These are phyloP conservation scores for Myochromella boudieri DNA, from an alignment of 768 basidiomycete species.

Conservation along the genomic window DNA sequence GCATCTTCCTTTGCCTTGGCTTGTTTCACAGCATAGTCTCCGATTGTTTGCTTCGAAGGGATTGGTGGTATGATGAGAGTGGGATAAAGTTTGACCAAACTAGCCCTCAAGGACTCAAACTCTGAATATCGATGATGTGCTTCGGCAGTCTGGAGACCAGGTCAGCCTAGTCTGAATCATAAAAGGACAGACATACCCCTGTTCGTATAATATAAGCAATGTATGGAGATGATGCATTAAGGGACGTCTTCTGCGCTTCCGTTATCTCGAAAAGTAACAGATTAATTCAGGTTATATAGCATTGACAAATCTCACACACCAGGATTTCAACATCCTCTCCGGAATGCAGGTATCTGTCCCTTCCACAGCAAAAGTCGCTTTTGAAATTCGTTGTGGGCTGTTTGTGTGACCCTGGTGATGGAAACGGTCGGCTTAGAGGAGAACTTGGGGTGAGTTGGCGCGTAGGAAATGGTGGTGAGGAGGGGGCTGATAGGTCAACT, in stretches of 20 bases:
- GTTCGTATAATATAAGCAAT: conserved; percentile 92
- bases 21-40: conserved; percentile 97
- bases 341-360: conserved; percentile 77
- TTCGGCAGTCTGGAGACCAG: conserved; percentile 60
- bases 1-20: conserved; percentile 96
- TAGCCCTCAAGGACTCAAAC: conserved; percentile 89
- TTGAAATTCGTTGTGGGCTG: conserved; percentile 57
- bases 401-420: conserved; percentile 57
- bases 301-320: conserved; percentile 41
- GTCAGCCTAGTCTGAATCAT: conserved; percentile 5
- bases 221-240: conserved; percentile 86
- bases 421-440: conserved; percentile 46
- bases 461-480: conserved; percentile 52
- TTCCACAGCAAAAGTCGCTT: conserved; percentile 75
- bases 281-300: background rate
- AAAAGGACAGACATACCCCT: conserved; percentile 52
- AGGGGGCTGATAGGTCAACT: conserved; percentile 57
- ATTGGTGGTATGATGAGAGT: conserved; percentile 97
- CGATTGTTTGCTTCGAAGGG: conserved; percentile 92
- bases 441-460: conserved; percentile 49
- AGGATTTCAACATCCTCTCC: conserved; percentile 81
- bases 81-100: conserved; percentile 86
- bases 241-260: conserved; percentile 93
- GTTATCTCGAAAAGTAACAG: conserved; percentile 60
- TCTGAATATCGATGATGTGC: conserved; percentile 94